Conservation (phyloP, 2,329 filamentous ascomycete species). For the Ceratocystis smalleyi region DNA sequence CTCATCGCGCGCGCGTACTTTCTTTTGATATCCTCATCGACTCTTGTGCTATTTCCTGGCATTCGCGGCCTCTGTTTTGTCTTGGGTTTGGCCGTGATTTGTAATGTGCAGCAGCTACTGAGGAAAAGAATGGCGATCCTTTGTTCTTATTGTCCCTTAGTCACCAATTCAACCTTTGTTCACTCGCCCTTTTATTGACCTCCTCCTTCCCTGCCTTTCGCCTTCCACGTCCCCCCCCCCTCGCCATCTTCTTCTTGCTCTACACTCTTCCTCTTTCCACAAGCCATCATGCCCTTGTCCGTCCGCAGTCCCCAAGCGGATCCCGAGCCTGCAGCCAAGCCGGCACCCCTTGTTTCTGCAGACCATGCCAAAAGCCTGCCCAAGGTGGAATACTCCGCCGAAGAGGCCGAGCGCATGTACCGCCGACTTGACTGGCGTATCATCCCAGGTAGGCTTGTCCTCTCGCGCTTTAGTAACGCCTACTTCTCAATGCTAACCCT, state of each 20-base stretch:
- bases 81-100: neutral
- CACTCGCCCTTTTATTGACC: neutral
- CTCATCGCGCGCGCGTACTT: neutral
- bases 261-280: neutral
- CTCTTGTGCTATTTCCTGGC: neutral
- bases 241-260: neutral
- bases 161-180: neutral
- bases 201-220: neutral
- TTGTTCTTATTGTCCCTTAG: neutral
- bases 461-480: neutral
- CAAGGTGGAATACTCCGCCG: conserved; percentile 31
- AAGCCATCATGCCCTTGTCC: neutral
- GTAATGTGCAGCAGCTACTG: neutral
- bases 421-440: conserved; percentile 43
- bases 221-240: neutral
- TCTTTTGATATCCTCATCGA: neutral
- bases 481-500: neutral
- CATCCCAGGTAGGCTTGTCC: conserved; percentile 34
- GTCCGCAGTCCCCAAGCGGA: neutral
- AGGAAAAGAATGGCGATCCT: neutral
- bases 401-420: conserved; percentile 41
- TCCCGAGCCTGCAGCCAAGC: neutral
- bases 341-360: neutral
- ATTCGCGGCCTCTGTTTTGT: neutral
- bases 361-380: neutral